Evolutionary conservation across 164 flowering plant species (phyloP).

Genomic region (Warburgia ugandensis): DNA sequence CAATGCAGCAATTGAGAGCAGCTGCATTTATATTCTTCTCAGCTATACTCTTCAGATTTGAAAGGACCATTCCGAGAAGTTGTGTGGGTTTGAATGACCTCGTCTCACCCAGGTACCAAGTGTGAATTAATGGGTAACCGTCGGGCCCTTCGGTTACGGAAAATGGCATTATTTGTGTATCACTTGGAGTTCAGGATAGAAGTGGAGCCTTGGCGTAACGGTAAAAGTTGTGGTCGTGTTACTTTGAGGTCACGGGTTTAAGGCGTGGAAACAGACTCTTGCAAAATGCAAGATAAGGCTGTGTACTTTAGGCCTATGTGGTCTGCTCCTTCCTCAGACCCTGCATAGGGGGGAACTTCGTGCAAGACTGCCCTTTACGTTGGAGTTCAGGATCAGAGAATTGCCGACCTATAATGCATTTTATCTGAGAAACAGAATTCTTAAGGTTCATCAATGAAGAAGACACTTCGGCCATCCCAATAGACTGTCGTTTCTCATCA

Average conservation of each 20-base stretch:
- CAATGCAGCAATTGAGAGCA: conserved; percentile 92
- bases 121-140: conserved; percentile 81
- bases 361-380: no score
- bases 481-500: conserved; percentile 87
- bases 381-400: conserved; percentile 87
- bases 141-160: conserved; percentile 81
- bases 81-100: conserved; percentile 76
- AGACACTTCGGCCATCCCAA: conserved; percentile 94
- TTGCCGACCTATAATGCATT: conserved; percentile 63
- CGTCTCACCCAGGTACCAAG: conserved; percentile 62
- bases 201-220: no score
- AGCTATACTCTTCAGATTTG: conserved; percentile 77
- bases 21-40: conserved; percentile 90
- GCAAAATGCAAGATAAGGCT: no score
- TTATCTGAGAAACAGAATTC: conserved; percentile 76
- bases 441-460: conserved; percentile 80
- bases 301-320: no score
- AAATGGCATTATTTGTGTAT: conserved; percentile 63
- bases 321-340: no score
- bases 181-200: no score
- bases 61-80: conserved; percentile 74
- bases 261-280: no score
- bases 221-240: no score
- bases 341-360: no score
- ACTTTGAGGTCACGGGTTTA: no score